Evolutionary conservation across 805 yeast species (phyloP), one percentile per base, ranked within the genome.

Genomic region (Hanseniaspora meyeri): DNA sequence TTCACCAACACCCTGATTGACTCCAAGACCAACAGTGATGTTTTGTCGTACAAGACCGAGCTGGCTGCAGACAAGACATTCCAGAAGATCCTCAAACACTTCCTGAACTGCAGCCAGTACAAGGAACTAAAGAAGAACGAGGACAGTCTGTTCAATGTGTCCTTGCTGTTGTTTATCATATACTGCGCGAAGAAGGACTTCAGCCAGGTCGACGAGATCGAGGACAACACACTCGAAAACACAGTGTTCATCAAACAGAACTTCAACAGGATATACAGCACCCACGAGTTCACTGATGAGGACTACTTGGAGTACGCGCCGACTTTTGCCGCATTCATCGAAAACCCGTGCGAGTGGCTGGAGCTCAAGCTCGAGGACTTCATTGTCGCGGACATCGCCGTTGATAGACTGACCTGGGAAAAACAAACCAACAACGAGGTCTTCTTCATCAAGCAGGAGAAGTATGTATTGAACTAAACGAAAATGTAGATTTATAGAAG

Each of bases 11-110:
- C 65, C 17, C 66, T 78, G 36, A 72, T 77, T 50, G 43, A 24
- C n/a, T 19, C 24, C n/a, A 70, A 68, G 42, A 34, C 65, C 3
- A 87, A 83, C 62, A 78, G 76, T 60, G 60, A 62, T 10, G 72
- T 81, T 8, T 59, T 79, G 16, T 75, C 85, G 0, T 79, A 84
- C 64, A 83, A 82, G 62, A 71, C 73, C 9, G 45, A 36, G 19
- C 10, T 51, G 11, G 12, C 67, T 74, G 39, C 43, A 0, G 47
- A 45, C 8, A 27, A 20, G 14, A 37, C 10, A 2, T 51, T 51
- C 38, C 49, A 43, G 37, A 51, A 45, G 32, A 19, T 51, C 4
- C n/a, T 51, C 12, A 24, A 37, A 14, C 55, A 51, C 14, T 16
- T 36, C 34, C 17, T 51, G 29, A 36, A 43, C 6, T 43, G 47